Conservation (phyloP, 176 grass and related monocot species). For the Aegilops longissima region DNA sequence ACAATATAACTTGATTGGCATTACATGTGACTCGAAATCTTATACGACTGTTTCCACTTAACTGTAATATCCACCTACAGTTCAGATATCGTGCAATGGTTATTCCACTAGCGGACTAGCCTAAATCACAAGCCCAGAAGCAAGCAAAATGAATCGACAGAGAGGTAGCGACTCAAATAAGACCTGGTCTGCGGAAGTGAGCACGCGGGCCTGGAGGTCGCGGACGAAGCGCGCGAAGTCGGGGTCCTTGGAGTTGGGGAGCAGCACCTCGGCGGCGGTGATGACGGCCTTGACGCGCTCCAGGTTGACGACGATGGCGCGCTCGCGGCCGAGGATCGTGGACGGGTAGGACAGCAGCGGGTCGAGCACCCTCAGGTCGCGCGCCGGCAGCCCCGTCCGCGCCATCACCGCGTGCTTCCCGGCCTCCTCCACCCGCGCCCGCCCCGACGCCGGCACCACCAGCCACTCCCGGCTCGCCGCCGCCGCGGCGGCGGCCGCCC, state of each 20-base stretch:
- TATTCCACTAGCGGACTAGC: neutral
- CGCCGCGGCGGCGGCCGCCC: conserved; percentile 27
- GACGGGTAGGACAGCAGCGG: conserved; percentile 85
- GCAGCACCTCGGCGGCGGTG: conserved; percentile 82
- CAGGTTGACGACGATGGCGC: conserved; percentile 90
- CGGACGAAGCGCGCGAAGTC: conserved; percentile 68
- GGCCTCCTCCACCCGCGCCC: conserved; percentile 63
- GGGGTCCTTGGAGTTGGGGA: conserved; percentile 82
- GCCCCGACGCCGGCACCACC: conserved; percentile 63
- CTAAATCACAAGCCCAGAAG: neutral
- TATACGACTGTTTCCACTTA: neutral
- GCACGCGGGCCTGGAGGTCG: conserved; percentile 70
- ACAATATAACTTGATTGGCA: neutral
- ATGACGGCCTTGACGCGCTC: conserved; percentile 92
- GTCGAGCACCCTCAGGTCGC: conserved; percentile 77
- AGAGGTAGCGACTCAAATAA: neutral
- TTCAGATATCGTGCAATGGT: neutral
- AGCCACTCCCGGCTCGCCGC: conserved; percentile 81
- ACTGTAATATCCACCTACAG: neutral
- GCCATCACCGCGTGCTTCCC: conserved; percentile 89
- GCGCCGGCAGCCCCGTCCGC: conserved; percentile 77
- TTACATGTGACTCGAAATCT: neutral
- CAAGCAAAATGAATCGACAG: neutral
- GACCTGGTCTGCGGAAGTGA: conserved; percentile 41
- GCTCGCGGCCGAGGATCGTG: conserved; percentile 83